Conservation (phyloP, 768 basidiomycete species). For the Russula dissimulans region DNA sequence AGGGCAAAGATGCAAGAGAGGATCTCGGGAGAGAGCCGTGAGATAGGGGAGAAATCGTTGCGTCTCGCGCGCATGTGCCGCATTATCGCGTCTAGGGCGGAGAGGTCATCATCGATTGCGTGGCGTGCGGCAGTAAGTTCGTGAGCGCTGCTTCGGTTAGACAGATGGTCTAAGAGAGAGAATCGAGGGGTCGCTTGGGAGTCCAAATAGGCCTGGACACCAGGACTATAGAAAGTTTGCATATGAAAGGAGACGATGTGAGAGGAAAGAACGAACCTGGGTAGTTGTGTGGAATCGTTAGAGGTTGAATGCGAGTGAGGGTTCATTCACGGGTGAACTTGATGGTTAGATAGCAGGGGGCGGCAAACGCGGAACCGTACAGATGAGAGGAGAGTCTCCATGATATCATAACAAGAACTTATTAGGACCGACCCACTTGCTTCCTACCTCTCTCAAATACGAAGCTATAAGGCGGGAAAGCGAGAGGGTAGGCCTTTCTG, state of each 20-base stretch:
- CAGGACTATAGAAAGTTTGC: not conserved
- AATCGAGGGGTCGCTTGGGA: not conserved
- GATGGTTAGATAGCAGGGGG: too few species aligned
- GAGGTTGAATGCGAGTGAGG: too few species aligned
- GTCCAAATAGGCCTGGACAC: not conserved
- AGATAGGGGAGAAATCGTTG: not conserved
- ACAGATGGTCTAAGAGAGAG: not conserved
- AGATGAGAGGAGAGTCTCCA: too few species aligned
- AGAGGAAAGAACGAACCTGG: not conserved
- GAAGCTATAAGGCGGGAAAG: too few species aligned
- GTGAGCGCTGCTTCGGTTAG: not conserved
- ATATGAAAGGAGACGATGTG: not conserved
- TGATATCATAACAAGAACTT: too few species aligned
- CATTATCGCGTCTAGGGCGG: not conserved
- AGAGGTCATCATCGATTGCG: not conserved
- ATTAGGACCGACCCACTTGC: too few species aligned
- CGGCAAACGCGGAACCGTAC: too few species aligned
- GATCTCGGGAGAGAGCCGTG: not conserved
- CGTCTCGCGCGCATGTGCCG: not conserved
- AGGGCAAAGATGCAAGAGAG: conserved; percentile 1
- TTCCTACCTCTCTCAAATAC: too few species aligned
- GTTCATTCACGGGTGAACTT: too few species aligned
- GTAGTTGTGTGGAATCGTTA: not conserved
- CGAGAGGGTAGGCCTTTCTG: too few species aligned
- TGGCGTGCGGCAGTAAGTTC: not conserved